phyloP scores from a whole-genome alignment of 306 rosid genomes.

The Prunus mongolica region DNA sequence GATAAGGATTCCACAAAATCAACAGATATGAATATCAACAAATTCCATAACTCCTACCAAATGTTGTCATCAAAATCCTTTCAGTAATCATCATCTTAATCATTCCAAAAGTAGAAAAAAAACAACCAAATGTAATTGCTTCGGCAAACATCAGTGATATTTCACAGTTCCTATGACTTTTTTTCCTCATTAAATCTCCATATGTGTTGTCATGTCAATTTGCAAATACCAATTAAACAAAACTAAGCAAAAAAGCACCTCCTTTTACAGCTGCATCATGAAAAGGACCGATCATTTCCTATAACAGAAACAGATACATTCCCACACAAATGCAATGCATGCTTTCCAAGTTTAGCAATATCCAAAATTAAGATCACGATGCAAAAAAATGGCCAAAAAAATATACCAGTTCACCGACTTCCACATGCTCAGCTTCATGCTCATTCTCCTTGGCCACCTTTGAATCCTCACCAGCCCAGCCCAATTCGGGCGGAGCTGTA shows the following conservation, averaged over 20 bases:
- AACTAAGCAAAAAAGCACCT: background rate
- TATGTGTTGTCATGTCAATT: background rate
- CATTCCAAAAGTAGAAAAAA: background rate
- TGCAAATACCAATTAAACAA: background rate
- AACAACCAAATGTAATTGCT: background rate
- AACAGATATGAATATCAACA: background rate
- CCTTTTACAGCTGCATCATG: background rate
- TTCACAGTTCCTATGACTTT: background rate
- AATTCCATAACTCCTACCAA: background rate
- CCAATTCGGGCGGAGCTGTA: slow-evolving; percentile 52
- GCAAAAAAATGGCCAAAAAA: background rate
- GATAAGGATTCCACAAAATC: slow-evolving; percentile 1
- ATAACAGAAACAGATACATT: background rate
- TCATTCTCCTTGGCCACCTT: slow-evolving; percentile 12
- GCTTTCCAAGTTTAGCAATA: background rate
- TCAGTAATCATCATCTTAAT: background rate
- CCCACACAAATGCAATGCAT: background rate
- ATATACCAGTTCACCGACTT: slow-evolving; percentile 21
- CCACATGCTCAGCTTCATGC: slow-evolving; percentile 27
- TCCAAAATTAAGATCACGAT: background rate
- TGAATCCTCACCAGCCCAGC: slow-evolving; percentile 41
- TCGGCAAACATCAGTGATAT: background rate
- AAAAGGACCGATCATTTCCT: background rate
- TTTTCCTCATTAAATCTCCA: background rate
- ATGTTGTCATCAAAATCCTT: background rate